Percentiles rank a stretch among this genome's conserved stretches.
phyloP scores from a whole-genome alignment of 2,329 filamentous ascomycete genomes.

The Neofusicoccum laricinum region DNA sequence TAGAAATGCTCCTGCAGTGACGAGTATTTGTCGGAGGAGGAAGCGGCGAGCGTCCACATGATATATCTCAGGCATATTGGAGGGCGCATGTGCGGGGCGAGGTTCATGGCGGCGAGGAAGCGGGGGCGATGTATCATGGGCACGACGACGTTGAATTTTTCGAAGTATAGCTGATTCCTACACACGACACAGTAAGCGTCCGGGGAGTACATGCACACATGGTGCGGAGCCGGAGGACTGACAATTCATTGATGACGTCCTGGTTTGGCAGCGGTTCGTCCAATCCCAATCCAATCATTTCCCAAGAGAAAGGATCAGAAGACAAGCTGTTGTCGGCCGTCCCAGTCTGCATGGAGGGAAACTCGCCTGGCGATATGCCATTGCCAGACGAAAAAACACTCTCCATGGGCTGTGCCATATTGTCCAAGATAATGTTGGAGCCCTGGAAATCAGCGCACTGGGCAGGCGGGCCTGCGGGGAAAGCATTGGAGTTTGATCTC shows the following conservation, averaged over 20 bases:
- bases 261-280: conserved; percentile 77
- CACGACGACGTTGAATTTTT: conserved; percentile 79
- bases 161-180: conserved; percentile 82
- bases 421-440: neutral
- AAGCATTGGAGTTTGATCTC: neutral
- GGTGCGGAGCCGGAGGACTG: conserved; percentile 28
- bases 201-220: neutral
- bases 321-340: neutral
- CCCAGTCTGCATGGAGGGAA: neutral
- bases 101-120: conserved; percentile 83
- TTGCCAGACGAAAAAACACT: neutral
- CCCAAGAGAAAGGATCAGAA: conserved; percentile 63
- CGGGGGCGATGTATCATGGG: conserved; percentile 89
- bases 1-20: conserved; percentile 87
- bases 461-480: neutral
- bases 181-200: neutral
- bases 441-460: neutral
- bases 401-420: neutral
- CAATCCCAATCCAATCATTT: conserved; percentile 77
- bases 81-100: conserved; percentile 81
- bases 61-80: conserved; percentile 87
- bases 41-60: conserved; percentile 93
- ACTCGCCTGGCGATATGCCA: neutral
- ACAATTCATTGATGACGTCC: conserved; percentile 84
- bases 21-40: conserved; percentile 76